Evolutionary conservation across 768 basidiomycete species (phyloP).

Genomic region (Boletus sp.): DNA sequence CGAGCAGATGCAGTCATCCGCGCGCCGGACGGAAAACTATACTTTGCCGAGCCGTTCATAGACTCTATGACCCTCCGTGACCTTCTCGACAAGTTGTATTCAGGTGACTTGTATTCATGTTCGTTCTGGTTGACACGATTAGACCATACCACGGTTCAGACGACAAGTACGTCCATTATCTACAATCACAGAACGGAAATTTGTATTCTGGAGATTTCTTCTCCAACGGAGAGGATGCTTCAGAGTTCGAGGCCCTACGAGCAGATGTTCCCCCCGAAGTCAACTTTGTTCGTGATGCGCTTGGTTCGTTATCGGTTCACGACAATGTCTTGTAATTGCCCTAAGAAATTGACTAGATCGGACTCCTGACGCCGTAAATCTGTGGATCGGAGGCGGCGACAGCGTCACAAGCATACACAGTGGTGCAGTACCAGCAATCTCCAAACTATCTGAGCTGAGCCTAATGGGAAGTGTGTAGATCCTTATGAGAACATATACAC

Average conservation of each 20-base stretch:
- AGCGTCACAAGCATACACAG: constrained; percentile 87
- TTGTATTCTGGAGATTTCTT: constrained; percentile 54
- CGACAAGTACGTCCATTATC: constrained; percentile 52
- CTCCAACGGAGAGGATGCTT: constrained; percentile 34
- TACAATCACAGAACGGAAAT: constrained; percentile 94
- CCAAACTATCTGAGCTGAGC: background rate
- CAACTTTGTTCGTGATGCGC: constrained; percentile 71
- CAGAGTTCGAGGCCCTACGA: constrained; percentile 64
- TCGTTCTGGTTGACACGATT: background rate
- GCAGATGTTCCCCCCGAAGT: constrained; percentile 68
- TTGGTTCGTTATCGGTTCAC: constrained; percentile 50
- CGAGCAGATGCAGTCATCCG: constrained; percentile 72
- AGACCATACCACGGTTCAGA: background rate
- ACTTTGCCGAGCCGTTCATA: constrained; percentile 74
- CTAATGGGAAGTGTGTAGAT: constrained; percentile 40
- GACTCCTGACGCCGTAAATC: constrained; percentile 83
- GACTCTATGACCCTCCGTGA: constrained; percentile 65
- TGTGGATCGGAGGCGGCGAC: constrained; percentile 83
- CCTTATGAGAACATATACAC: constrained; percentile 95
- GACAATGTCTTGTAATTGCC: background rate
- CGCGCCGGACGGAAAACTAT: constrained; percentile 51
- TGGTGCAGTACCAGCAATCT: constrained; percentile 45
- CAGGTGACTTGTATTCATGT: constrained; percentile 25
- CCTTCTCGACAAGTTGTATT: constrained; percentile 45
- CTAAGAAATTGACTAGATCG: constrained; percentile 38